These are phyloP conservation scores for Hypoxylon sp. DNA, from an alignment of 2,329 filamentous ascomycete species.

Conservation along the genomic window DNA sequence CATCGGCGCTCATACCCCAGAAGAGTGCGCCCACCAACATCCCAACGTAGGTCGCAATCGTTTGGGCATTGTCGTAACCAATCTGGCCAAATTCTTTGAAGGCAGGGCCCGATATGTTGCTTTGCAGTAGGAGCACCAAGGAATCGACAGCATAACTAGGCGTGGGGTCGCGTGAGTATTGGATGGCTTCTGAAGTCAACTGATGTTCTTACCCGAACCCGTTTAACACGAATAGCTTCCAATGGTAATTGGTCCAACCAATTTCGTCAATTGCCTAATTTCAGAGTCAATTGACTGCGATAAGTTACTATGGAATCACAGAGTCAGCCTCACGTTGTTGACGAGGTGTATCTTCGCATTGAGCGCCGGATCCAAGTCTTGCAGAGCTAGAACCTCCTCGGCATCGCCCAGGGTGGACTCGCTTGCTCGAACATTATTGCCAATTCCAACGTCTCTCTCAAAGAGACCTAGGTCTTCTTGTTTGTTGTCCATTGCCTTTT, in stretches of 20 bases:
- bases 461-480: constrained; percentile 27
- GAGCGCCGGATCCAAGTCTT: constrained; percentile 73
- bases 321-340: constrained; percentile 69
- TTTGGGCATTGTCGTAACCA: constrained; percentile 70
- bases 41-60: constrained; percentile 69
- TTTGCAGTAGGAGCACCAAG: constrained; percentile 72
- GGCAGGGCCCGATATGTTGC: constrained; percentile 72
- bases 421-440: constrained; percentile 19
- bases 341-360: constrained; percentile 78
- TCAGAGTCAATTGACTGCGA: constrained; percentile 6
- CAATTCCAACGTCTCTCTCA: constrained; percentile 32
- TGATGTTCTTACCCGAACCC: constrained; percentile 66
- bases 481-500: constrained; percentile 15
- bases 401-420: constrained; percentile 40
- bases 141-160: constrained; percentile 70
- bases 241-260: constrained; percentile 61
- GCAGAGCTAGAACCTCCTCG: constrained; percentile 69
- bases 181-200: neutral
- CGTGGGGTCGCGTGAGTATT: constrained; percentile 27
- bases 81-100: constrained; percentile 71
- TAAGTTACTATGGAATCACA: constrained; percentile 10
- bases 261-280: constrained; percentile 55
- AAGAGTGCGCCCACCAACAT: constrained; percentile 72
- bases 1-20: constrained; percentile 77
- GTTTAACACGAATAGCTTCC: constrained; percentile 72